Evolutionary conservation across 2,329 filamentous ascomycete genomes (phyloP), one percentile per base, ranked within the genome.

Genomic region (Taxawa tesnikishii): DNA sequence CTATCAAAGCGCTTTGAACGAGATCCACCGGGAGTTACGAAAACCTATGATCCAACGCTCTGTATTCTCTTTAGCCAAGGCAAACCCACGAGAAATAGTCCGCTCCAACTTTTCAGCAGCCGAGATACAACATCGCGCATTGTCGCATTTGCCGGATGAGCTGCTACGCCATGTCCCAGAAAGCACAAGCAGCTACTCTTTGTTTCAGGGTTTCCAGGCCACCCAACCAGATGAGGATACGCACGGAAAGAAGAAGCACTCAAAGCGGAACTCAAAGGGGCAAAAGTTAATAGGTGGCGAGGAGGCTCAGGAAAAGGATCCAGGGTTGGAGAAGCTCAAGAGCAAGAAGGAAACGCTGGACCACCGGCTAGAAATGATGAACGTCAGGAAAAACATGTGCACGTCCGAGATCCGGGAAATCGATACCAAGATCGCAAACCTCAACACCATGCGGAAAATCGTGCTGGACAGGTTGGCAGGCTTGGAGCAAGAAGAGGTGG

Each of bases 191-290:
- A 67, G 76, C 11, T 98, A 93, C 61, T 94, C 87, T 25, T 68
- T 98, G 27, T 96, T 98, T 56, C 83, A 98, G 56, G 90, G 90
- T 43, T 98, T 98, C 57, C 79, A 93, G 60, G 90, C 88, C 29
- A 87, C 77, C 41, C 68, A 94, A 40, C 87, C 87, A 3, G 81
- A 90, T 35, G 60, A 67, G 29, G 63, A 62, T 33, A 56, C 50
- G 32, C 73, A 79, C 40, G 73, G 71, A 43, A 77, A 79, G 52
- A 82, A 79, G 53, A 49, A 75, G 44, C 73, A 71, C 42, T 62
- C 77, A 32, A 72, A 82, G 45, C 74, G 75, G 39, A 70, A 75
- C 26, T 83, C 83, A 6, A 73, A 82, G 42, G 78, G 79, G 2
- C 75, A 84, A 49, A 87, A 85, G 53, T 56, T 92, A 46, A 60